phyloP scores from a whole-genome alignment of 148 eudicot species.

The Rhododendron vialii region DNA sequence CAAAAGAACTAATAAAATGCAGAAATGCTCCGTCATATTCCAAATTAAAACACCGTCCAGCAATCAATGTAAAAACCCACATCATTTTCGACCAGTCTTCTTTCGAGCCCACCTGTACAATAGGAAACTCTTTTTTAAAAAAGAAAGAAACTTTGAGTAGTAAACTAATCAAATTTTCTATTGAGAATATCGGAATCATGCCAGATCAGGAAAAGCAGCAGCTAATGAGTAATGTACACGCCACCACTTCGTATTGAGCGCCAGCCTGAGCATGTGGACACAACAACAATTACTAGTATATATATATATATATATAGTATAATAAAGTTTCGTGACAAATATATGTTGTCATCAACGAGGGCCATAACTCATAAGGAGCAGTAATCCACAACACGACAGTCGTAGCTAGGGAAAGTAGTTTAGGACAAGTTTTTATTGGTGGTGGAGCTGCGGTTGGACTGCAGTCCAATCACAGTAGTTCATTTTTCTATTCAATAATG shows the following conservation, averaged over 20 bases:
- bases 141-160: no score
- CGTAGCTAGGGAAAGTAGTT: neutral
- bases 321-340: neutral
- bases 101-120: no score
- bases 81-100: no score
- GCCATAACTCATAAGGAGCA: neutral
- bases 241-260: neutral
- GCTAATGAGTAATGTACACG: neutral
- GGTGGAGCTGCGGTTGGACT: no score
- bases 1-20: no score
- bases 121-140: no score
- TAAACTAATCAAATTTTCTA: neutral
- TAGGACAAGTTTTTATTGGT: neutral
- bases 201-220: neutral
- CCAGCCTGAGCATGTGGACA: neutral
- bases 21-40: no score
- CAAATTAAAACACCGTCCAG: no score
- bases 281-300: neutral
- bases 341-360: neutral
- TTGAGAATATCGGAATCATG: neutral
- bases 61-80: no score
- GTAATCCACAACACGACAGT: neutral
- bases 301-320: no score
- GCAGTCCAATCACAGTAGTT: no score
- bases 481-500: accelerated